Conservation (phyloP, 306 rosid species). For the Pueraria montana region DNA sequence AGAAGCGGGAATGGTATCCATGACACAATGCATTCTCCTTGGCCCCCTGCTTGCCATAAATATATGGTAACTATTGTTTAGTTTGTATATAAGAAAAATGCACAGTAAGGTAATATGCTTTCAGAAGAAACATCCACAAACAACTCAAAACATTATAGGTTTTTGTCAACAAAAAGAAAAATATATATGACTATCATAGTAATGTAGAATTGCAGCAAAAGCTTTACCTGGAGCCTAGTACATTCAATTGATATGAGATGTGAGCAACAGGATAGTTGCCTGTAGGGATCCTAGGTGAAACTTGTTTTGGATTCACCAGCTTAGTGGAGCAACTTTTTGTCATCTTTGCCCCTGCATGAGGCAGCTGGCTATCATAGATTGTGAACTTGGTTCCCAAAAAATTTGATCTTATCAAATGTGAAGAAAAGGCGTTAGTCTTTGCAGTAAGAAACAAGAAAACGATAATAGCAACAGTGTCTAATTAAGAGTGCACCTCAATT, state of each 20-base stretch:
- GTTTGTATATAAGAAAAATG: constrained; percentile 7
- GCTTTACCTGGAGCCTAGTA: constrained; percentile 91
- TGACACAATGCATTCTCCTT: constrained; percentile 91
- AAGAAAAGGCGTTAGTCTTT: constrained; percentile 17
- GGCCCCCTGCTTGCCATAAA: constrained; percentile 82
- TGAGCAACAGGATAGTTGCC: constrained; percentile 93
- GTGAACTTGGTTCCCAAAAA: constrained; percentile 97
- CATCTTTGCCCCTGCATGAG: constrained; percentile 74
- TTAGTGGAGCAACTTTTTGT: constrained; percentile 82
- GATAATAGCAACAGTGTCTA: background rate
- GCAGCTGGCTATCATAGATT: constrained; percentile 85
- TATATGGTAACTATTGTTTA: constrained; percentile 29
- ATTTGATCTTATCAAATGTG: constrained; percentile 70
- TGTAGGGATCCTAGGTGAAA: constrained; percentile 81
- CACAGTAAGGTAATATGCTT: constrained; percentile 2
- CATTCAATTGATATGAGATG: constrained; percentile 87
- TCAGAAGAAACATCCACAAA: constrained; percentile 29
- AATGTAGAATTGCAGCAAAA: constrained; percentile 8
- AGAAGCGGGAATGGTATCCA: constrained; percentile 81
- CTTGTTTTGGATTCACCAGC: constrained; percentile 81
- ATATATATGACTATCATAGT: background rate
- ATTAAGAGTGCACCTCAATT: constrained; percentile 69
- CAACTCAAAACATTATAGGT: constrained; percentile 13
- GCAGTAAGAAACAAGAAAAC: background rate
- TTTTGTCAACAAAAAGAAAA: constrained; percentile 20